Evolutionary conservation across 1,284 basidiomycete genomes (phyloP), one percentile per base, ranked within the genome.

Genomic region (Heimioporus punctisporus): DNA sequence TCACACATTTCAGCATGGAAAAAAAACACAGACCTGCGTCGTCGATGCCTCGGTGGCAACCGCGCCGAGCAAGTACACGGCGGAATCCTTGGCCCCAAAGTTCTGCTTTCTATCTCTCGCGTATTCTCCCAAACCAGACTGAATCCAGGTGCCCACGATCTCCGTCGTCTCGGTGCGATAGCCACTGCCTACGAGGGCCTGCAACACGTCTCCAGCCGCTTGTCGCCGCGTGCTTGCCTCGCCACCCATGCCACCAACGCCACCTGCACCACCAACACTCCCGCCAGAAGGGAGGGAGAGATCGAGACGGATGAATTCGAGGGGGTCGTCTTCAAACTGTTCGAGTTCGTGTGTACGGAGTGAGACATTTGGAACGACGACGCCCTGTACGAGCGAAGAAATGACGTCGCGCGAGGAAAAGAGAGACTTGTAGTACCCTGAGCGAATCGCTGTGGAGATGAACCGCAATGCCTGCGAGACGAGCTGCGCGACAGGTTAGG

Each of bases 271-370:
- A 30, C 61, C 55, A 0, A 52, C 47, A 2, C 54, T 37, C 2
- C 64, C 64, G 6, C 79, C 76, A 31, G 82, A 76, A n/a, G 91
- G 86, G 17, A 96, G 75, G 5, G 88, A 76, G 28, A 99, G 77
- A 69, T 98, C 96, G 28, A 93, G 80, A 21, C 95, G 87, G 60
- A 99, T 93, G 71, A 93, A 99, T 69, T 98, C 97, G 46, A 97
- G 84, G 0, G 97, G 97, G 63, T 98, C 95, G 59, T 99, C 97
- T 72, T 98, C 95, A 66, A 99, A 98, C 72, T 96, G 90, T 67
- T 99, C 97, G 56, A 96, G 84, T 59, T 98, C 96, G 60, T 95
- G 90, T 51, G 92, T 89, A 41, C 96, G 82, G 34, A 98, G 79
- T 19, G 83, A 79, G 60, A 98, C 93, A 66, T 98, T 98, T 27